Evolutionary conservation across 495 filamentous ascomycete genomes (phyloP).

Genomic region (Lentithecium fluviatile): DNA sequence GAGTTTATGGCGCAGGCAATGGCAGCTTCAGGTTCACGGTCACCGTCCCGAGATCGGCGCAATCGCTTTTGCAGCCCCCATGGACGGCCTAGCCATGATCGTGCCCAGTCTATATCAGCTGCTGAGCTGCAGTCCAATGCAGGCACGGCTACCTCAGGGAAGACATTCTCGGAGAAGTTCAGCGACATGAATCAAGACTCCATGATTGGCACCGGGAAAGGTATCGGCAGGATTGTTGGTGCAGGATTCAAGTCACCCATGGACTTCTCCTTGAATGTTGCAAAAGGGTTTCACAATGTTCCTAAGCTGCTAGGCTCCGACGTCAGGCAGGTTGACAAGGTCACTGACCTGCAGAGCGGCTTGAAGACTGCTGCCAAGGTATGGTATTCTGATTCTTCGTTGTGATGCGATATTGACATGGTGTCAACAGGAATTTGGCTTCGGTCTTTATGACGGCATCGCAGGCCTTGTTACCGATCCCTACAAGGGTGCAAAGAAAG

Average conservation of each 20-base stretch:
- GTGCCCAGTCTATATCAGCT: slow-evolving; percentile 9
- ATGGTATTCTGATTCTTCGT: slow-evolving; percentile 4
- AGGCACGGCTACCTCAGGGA: not conserved
- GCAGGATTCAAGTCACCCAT: slow-evolving; percentile 74
- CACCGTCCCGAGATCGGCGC: slow-evolving; percentile 4
- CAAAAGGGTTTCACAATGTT: slow-evolving; percentile 83
- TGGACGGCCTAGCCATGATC: slow-evolving; percentile 2
- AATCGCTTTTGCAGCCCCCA: slow-evolving; percentile 1
- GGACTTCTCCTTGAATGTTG: slow-evolving; percentile 73
- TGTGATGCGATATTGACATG: not conserved
- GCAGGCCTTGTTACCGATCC: slow-evolving; percentile 43
- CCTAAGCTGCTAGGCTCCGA: slow-evolving; percentile 77
- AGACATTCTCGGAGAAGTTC: slow-evolving; percentile 13
- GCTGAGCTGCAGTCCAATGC: slow-evolving; percentile 15
- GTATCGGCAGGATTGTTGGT: slow-evolving; percentile 64
- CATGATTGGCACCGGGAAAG: slow-evolving; percentile 60
- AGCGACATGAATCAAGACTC: slow-evolving; percentile 45
- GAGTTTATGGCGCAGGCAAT: slow-evolving; percentile 34
- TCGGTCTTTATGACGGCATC: slow-evolving; percentile 42
- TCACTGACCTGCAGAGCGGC: slow-evolving; percentile 67
- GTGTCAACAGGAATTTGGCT: slow-evolving; percentile 32
- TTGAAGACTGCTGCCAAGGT: slow-evolving; percentile 50
- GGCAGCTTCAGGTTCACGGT: slow-evolving; percentile 22
- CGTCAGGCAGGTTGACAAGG: slow-evolving; percentile 65
- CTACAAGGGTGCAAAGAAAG: slow-evolving; percentile 42